Evolutionary conservation across 2,329 filamentous ascomycete genomes (phyloP).

Genomic region (Diplodia scrobiculata): DNA sequence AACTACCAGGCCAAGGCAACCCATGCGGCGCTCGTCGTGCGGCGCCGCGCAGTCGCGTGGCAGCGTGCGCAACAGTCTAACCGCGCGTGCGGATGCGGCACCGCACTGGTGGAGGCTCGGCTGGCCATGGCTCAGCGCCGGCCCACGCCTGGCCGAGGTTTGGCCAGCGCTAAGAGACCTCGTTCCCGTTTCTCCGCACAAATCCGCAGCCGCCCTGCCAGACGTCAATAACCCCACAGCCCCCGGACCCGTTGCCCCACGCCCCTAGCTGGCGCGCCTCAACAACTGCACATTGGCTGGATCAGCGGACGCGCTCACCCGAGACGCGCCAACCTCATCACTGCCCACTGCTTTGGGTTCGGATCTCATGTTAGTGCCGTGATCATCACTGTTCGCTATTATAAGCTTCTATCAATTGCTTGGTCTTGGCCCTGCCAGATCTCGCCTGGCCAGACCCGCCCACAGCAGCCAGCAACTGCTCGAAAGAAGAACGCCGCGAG

Average conservation of each 20-base stretch:
- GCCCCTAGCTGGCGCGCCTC: background rate
- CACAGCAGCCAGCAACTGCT: slow-evolving; percentile 11
- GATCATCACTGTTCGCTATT: slow-evolving; percentile 21
- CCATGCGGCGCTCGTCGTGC: background rate
- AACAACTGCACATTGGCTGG: slow-evolving; percentile 14
- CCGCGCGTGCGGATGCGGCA: slow-evolving; percentile 25
- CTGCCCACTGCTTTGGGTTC: background rate
- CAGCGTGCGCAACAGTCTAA: background rate
- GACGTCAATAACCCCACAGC: slow-evolving; percentile 14
- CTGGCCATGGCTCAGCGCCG: slow-evolving; percentile 12
- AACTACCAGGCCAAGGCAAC: background rate
- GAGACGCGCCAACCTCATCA: slow-evolving; percentile 17
- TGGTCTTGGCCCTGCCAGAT: slow-evolving; percentile 8
- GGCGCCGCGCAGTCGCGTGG: slow-evolving; percentile 8
- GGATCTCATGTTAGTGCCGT: background rate
- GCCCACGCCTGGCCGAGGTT: slow-evolving; percentile 23
- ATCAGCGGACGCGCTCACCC: slow-evolving; percentile 29
- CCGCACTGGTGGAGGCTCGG: slow-evolving; percentile 23
- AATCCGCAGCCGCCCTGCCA: slow-evolving; percentile 6
- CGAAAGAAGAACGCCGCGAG: slow-evolving; percentile 24
- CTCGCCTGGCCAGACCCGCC: background rate
- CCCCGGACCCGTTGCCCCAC: slow-evolving; percentile 5
- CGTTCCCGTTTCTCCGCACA: slow-evolving; percentile 24
- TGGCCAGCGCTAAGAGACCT: background rate
- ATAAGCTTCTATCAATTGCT: slow-evolving; percentile 26